Evolutionary conservation across 305 asterid species (phyloP), one percentile per base, ranked within the genome.

Genomic region (Coffea humblotiana): DNA sequence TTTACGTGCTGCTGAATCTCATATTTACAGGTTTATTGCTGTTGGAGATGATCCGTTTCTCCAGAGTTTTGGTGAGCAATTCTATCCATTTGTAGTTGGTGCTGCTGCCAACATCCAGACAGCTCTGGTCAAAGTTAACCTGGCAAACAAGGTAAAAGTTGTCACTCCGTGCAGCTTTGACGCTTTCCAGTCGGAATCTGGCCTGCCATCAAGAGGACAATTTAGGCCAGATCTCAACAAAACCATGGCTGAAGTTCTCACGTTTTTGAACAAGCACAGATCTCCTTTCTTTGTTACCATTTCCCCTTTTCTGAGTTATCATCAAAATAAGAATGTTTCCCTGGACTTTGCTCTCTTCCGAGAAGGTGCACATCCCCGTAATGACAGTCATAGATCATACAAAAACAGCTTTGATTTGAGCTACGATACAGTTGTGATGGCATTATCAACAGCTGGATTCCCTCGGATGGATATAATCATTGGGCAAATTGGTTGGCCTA

Each of bases 401-500:
- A 91, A 81, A 84, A 94, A 88, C 88, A 84, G 86, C 88, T 94
- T 92, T 45, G 95, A 94, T 65, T 54, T 89, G 81, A 87, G 89
- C 85, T 93, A 89, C 29, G 91, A 87, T 79, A 84, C 91, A 60
- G 68, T 92, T 49, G 71, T 78, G 64, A 84, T 68, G 10, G 89
- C 97, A 32, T 85, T 94, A 48, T 85, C 90, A 27, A 75, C 32
- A 23, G 88, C 92, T 29, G 95, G 98, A 15, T 92, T 88, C 79
- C 84, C 93, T 75, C 83, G 64, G 67, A 75, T 88, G 66, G 92
- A 85, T 1, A 77, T 94, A 48, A 83, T 89, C 64, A 78, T 94
- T n/a, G 88, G 91, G 60, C 87, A 83, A 74, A 90, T 92, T 21
- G 98, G 98, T 69, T 94, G 98, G 98, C 98, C 98, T 19, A 89